A percentile compares a stretch with the other conserved stretches of the same genome.
phyloP scores from a whole-genome alignment of 2,329 filamentous ascomycete species.

The Ophiostoma pallidulum region DNA sequence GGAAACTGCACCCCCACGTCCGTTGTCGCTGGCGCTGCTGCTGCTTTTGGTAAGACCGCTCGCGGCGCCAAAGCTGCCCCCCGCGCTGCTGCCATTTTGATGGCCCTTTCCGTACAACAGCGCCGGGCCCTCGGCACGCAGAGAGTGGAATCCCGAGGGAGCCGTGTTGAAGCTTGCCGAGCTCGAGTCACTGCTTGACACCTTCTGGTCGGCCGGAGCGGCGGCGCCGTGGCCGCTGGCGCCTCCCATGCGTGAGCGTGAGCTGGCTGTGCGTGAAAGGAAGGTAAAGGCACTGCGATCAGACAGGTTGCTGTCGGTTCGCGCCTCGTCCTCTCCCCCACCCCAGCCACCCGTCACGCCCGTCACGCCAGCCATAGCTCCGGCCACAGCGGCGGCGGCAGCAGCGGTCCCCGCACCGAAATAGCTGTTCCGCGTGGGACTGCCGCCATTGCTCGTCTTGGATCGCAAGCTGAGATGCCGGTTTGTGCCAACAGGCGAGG shows the following conservation, averaged over 20 bases:
- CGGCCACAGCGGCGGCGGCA: background rate
- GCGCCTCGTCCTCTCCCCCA: slow-evolving; percentile 35
- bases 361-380: slow-evolving; percentile 2
- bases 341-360: slow-evolving; percentile 5
- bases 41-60: background rate
- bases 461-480: slow-evolving; percentile 27
- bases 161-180: slow-evolving; percentile 24
- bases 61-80: background rate
- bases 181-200: slow-evolving; percentile 13
- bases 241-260: slow-evolving; percentile 28
- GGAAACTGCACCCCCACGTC: background rate
- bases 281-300: slow-evolving; percentile 40
- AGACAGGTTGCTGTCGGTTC: slow-evolving; percentile 48
- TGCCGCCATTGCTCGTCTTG: slow-evolving; percentile 20
- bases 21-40: background rate
- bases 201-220: slow-evolving; percentile 9
- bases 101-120: slow-evolving; percentile 31
- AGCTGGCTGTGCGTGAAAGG: slow-evolving; percentile 13
- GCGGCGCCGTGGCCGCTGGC: background rate
- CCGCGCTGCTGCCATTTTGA: slow-evolving; percentile 4
- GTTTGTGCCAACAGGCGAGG: slow-evolving; percentile 26
- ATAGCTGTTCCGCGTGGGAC: slow-evolving; percentile 13
- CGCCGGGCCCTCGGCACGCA: slow-evolving; percentile 44
- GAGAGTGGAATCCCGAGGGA: slow-evolving; percentile 39
- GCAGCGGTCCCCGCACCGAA: slow-evolving; percentile 1